A percentile compares a stretch with the other conserved stretches of the same genome.
phyloP scores from a whole-genome alignment of 2,329 filamentous ascomycete species.

The Penicillium sp. region DNA sequence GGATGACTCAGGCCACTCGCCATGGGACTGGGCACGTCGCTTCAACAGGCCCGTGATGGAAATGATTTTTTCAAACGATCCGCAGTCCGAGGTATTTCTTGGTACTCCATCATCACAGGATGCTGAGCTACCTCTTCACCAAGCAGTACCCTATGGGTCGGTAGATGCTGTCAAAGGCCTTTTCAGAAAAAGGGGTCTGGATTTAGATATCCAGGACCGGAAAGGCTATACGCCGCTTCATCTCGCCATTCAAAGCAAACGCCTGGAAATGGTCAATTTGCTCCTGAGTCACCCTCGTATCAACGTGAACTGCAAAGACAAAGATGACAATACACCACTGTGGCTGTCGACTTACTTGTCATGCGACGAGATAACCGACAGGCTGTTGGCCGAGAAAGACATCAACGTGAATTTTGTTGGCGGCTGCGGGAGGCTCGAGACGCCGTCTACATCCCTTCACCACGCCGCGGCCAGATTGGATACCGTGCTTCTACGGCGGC shows the following conservation, averaged over 20 bases:
- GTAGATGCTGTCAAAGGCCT: conserved; percentile 1
- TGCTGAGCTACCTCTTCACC: not conserved
- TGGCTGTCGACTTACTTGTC: conserved; percentile 5
- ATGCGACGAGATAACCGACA: conserved; percentile 2
- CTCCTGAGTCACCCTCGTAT: not conserved
- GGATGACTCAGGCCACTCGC: conserved; percentile 2
- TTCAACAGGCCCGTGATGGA: not conserved
- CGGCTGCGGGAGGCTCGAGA: not conserved
- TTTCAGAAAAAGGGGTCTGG: not conserved
- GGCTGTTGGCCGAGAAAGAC: conserved; percentile 1
- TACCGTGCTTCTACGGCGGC: not conserved
- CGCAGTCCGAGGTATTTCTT: not conserved
- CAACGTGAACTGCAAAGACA: not conserved
- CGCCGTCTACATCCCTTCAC: conserved; percentile 5
- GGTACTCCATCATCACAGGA: not conserved
- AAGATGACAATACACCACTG: conserved; percentile 10
- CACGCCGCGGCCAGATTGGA: conserved; percentile 1
- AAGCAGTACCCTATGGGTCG: conserved; percentile 1
- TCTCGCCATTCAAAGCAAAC: not conserved
- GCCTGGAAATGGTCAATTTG: not conserved
- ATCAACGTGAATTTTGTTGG: conserved; percentile 9
- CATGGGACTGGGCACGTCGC: not conserved
- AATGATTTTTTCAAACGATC: not conserved
- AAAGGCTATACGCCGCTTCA: not conserved
- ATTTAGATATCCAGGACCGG: not conserved